These are phyloP conservation scores for Ganoderma leucocontextum DNA, from an alignment of 1,284 basidiomycete species.

Conservation along the genomic window DNA sequence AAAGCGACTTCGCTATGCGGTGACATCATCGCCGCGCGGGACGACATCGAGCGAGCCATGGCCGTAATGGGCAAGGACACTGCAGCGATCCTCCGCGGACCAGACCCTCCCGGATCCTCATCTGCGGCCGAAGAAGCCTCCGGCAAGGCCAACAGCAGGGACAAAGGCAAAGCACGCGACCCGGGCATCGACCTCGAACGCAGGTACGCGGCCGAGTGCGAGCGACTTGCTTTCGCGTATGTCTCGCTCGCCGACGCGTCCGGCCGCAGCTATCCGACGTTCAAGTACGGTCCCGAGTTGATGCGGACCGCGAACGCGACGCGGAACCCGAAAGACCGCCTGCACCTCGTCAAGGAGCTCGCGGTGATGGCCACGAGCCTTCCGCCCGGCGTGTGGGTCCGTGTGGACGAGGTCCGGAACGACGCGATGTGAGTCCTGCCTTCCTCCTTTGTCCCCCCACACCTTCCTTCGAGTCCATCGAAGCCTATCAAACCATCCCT, in stretches of 20 bases:
- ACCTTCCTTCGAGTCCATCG: neutral
- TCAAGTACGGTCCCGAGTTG: constrained; percentile 48
- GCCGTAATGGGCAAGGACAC: constrained; percentile 45
- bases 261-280: constrained; percentile 42
- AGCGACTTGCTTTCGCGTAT: constrained; percentile 56
- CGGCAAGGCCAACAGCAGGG: constrained; percentile 25
- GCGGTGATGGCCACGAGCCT: constrained; percentile 61
- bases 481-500: neutral
- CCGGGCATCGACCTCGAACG: constrained; percentile 46
- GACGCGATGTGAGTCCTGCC: constrained; percentile 55
- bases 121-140: neutral
- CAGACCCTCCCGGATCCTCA: constrained; percentile 3
- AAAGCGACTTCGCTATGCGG: constrained; percentile 58
- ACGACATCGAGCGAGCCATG: constrained; percentile 58
- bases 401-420: constrained; percentile 63
- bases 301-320: constrained; percentile 47
- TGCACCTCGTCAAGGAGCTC: constrained; percentile 62
- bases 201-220: constrained; percentile 53
- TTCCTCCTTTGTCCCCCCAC: neutral
- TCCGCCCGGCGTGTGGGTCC: constrained; percentile 62
- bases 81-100: constrained; percentile 13
- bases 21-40: constrained; percentile 58
- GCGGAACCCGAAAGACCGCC: constrained; percentile 55
- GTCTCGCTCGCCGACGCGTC: constrained; percentile 41
- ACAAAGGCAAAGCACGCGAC: constrained; percentile 46